phyloP scores from a whole-genome alignment of 2,329 filamentous ascomycete species.

The Aspergillus sp. region DNA sequence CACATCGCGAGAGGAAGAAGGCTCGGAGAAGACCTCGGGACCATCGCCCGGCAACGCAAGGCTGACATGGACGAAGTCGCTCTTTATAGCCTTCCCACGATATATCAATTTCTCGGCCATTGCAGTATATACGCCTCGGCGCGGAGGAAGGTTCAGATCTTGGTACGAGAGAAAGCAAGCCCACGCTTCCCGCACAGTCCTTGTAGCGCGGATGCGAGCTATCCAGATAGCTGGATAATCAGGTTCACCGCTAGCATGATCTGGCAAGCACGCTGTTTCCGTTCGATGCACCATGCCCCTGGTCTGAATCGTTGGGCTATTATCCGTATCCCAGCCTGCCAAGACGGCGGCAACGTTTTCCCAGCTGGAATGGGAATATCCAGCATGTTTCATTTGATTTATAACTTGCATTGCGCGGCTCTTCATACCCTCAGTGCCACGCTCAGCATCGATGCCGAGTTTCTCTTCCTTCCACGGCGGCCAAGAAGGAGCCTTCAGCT shows the following conservation, averaged over 20 bases:
- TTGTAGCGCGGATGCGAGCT: conserved; percentile 49
- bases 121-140: conserved; percentile 41
- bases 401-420: conserved; percentile 50
- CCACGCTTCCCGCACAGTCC: conserved; percentile 56
- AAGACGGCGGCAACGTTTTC: conserved; percentile 46
- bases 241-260: conserved; percentile 5
- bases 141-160: conserved; percentile 29
- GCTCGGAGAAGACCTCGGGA: conserved; percentile 45
- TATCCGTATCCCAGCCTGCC: conserved; percentile 55
- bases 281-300: conserved; percentile 35
- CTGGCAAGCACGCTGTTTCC: conserved; percentile 13
- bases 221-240: conserved; percentile 40
- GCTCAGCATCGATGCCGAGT: conserved; percentile 50
- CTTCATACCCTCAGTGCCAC: conserved; percentile 46
- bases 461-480: conserved; percentile 57
- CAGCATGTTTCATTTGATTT: conserved; percentile 49
- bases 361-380: conserved; percentile 44
- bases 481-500: conserved; percentile 52
- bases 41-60: conserved; percentile 45
- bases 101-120: conserved; percentile 50
- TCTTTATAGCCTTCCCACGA: conserved; percentile 18
- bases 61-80: conserved; percentile 13
- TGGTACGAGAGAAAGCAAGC: conserved; percentile 52
- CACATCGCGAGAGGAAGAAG: conserved; percentile 47
- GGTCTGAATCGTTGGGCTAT: conserved; percentile 54